These are phyloP conservation scores for Aechmea fasciata DNA, from an alignment of 176 grass and related monocot species.

Conservation along the genomic window DNA sequence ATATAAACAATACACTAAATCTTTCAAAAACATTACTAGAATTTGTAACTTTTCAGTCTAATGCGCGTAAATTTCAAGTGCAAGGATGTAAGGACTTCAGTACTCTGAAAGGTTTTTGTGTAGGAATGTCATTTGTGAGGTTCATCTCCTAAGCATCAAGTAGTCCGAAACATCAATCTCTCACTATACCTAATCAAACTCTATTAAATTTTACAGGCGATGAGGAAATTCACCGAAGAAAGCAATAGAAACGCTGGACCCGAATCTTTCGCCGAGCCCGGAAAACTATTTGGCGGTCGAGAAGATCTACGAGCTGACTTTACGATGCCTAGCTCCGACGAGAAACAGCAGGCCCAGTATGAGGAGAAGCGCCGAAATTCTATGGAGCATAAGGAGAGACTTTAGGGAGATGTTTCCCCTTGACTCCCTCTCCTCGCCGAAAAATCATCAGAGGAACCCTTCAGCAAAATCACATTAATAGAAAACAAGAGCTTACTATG, in stretches of 20 bases:
- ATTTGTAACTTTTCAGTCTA: too few relatives aligned
- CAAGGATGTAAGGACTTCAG: too few relatives aligned
- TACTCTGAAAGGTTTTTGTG: too few relatives aligned
- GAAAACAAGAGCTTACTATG: not conserved
- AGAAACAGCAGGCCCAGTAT: conserved; percentile 50
- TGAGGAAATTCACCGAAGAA: conserved; percentile 52
- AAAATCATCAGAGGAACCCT: not conserved
- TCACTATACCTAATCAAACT: not conserved
- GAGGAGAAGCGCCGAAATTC: conserved; percentile 57
- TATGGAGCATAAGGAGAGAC: conserved; percentile 77
- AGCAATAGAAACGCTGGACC: conserved; percentile 50
- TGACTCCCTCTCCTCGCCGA: not conserved
- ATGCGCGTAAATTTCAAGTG: too few relatives aligned
- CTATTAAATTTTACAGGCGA: conserved; percentile 33
- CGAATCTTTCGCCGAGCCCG: conserved; percentile 35
- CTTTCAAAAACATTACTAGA: too few relatives aligned
- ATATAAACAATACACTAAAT: not conserved
- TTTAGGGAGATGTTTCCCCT: conserved; percentile 36
- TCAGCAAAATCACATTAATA: not conserved
- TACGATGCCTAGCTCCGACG: conserved; percentile 50
- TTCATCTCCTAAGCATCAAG: too few relatives aligned
- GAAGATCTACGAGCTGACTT: conserved; percentile 52
- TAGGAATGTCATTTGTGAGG: too few relatives aligned
- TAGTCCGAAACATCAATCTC: too few relatives aligned
- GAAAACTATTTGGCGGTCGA: conserved; percentile 42